Evolutionary conservation across 768 basidiomycete genomes (phyloP).

Genomic region (Lactarius akahatsu): DNA sequence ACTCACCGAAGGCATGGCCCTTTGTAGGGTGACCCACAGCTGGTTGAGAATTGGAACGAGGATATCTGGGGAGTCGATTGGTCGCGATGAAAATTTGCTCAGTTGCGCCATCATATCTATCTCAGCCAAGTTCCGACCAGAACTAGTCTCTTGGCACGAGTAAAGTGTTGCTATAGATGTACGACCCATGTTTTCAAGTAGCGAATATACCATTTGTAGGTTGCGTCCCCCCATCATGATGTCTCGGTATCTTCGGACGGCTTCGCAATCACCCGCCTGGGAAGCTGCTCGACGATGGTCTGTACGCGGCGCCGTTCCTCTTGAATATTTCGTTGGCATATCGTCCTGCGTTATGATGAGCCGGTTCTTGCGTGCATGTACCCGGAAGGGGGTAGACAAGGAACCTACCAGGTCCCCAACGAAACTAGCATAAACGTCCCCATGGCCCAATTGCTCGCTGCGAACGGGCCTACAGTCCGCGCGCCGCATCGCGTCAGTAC

Average conservation of each 20-base stretch:
- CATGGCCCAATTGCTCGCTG: slow-evolving; percentile 78
- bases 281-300: slow-evolving; percentile 60
- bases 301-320: slow-evolving; percentile 56
- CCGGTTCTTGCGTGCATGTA: not conserved
- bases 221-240: not conserved
- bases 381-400: not conserved
- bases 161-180: slow-evolving; percentile 8
- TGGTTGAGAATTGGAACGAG: slow-evolving; percentile 78
- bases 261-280: slow-evolving; percentile 49
- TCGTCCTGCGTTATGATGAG: slow-evolving; percentile 45
- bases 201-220: slow-evolving; percentile 21
- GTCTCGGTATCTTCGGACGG: slow-evolving; percentile 35
- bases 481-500: slow-evolving; percentile 1
- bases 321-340: slow-evolving; percentile 57
- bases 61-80: slow-evolving; percentile 57
- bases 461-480: slow-evolving; percentile 49
- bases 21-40: slow-evolving; percentile 56
- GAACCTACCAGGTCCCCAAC: slow-evolving; percentile 63
- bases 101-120: not conserved
- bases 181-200: slow-evolving; percentile 13
- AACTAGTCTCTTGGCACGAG: not conserved
- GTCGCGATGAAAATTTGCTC: slow-evolving; percentile 21
- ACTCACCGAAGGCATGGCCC: not conserved
- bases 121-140: not conserved
- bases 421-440: slow-evolving; percentile 71